Base-by-base conservation (phyloP, 148 eudicot genomes). In the Silene latifolia region DNA sequence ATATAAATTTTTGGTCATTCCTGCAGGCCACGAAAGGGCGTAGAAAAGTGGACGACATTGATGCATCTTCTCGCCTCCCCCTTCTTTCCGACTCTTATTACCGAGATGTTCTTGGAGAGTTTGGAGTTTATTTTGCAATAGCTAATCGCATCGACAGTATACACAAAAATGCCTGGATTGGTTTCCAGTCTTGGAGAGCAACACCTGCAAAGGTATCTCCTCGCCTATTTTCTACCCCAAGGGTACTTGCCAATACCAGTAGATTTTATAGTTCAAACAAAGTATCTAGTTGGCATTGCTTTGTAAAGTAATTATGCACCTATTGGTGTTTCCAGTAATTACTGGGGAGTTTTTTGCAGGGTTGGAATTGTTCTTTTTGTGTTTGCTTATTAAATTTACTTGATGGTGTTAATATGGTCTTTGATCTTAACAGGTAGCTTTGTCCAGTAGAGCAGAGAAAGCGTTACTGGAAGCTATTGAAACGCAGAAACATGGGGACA, bases 131-230 rank as follows among this genome's bases (percentile, higher is more conserved):
- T 71, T 87, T 94, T 66, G 93, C 97, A 21, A 86, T 94, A 44
- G 96, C 93, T 75, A 80, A 90, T 82, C 82, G 90, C 75, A 80
- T 94, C 69, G 98, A 94, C 63, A 90, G 92, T 47, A 77, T 90
- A 42, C 98, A 94, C 81, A 94, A 84, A 73, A 94, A 94, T 82
- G 87, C 97, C 59, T 94, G 98, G 98, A 94, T 94, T 77, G 98
- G 98, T 51, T 94, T 92, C 78, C 97, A 90, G 42, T 94, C 93
- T 18, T 94, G 98, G 98, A 85, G 98, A 86, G 86, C 85, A 78
- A 5, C 60, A 14, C 60, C 60, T 5, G 60, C 19, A 18, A 56
- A 56, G 20, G 60, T 56, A 56, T 56, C 19, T 56, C 29, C 20
- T 18, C 60, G 13, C n/a, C 60, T 3, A 5, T 56, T 56, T 56